Base-by-base conservation (phyloP, 2,329 filamentous ascomycete genomes). In the Alternaria triticina region DNA sequence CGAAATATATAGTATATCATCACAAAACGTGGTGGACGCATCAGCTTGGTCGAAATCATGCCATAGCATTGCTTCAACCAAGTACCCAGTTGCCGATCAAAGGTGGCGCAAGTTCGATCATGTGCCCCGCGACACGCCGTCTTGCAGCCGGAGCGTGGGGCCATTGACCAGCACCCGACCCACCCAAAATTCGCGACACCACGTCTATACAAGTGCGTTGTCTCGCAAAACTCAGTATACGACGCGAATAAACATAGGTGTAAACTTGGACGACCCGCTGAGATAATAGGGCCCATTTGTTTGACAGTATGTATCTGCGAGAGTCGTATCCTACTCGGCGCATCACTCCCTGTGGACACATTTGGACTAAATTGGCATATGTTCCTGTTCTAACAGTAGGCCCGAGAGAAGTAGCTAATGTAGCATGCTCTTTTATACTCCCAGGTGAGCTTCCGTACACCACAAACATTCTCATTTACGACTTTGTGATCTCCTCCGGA, bases 401-500 rank as follows among this genome's bases (percentile, higher is more conserved):
- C n/a, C 9, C 36, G 9, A 40, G 36, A 40, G n/a, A 3, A 40
- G 9, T 40, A 2, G 1, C 0, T 17, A 40, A 11, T 17, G 4
- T 7, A 40, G 15, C 33, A 40, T n/a, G 15, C 8, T n/a, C n/a
- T n/a, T n/a, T n/a, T n/a, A n/a, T n/a, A n/a, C n/a, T n/a, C n/a
- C n/a, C n/a, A n/a, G n/a, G n/a, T n/a, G n/a, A n/a, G n/a, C n/a
- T n/a, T n/a, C n/a, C n/a, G n/a, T n/a, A n/a, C n/a, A n/a, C n/a
- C n/a, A n/a, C n/a, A n/a, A n/a, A n/a, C n/a, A n/a, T n/a, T n/a
- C n/a, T n/a, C n/a, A n/a, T n/a, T n/a, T n/a, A n/a, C n/a, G n/a
- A 55, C 28, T 60, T 62, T 3, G 43, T n/a, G 25, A 57, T 54
- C 47, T 66, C 66, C 12, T 45, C 54, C 1, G 30, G 46, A 13